phyloP scores from a whole-genome alignment of 2,329 filamentous ascomycete genomes.

The Xylaria arbuscula region DNA sequence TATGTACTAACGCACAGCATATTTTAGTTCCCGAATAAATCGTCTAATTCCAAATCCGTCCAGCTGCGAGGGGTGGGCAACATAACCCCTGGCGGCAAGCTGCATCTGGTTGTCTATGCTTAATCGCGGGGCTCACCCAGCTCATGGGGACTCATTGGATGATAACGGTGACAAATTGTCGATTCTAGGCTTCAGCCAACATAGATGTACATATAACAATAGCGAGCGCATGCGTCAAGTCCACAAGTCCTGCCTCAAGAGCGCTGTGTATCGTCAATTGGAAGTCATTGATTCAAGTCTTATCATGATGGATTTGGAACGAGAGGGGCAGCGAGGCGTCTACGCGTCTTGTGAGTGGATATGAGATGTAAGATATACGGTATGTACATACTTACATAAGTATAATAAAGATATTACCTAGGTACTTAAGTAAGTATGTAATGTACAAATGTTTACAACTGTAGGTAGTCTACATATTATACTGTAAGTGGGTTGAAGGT shows the following conservation, averaged over 20 bases:
- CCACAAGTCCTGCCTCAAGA: background rate
- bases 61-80: conserved; percentile 39
- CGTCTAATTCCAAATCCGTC: conserved; percentile 46
- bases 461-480: background rate
- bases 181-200: conserved; percentile 7
- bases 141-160: conserved; percentile 9
- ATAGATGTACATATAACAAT: conserved; percentile 2
- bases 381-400: no score
- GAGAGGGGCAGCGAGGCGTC: conserved; percentile 24
- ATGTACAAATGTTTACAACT: no score
- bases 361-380: background rate
- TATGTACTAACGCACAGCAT: conserved; percentile 32
- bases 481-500: background rate
- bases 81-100: conserved; percentile 16
- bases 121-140: conserved; percentile 12
- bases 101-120: conserved; percentile 17
- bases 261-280: background rate
- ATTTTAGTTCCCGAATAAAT: conserved; percentile 30
- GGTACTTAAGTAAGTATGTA: no score
- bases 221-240: background rate
- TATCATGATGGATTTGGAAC: conserved; percentile 23
- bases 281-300: background rate
- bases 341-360: conserved; percentile 17
- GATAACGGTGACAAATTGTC: conserved; percentile 32
- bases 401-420: no score